Evolutionary conservation across 176 grass and related monocot genomes (phyloP).

Genomic region (Poa pratensis): DNA sequence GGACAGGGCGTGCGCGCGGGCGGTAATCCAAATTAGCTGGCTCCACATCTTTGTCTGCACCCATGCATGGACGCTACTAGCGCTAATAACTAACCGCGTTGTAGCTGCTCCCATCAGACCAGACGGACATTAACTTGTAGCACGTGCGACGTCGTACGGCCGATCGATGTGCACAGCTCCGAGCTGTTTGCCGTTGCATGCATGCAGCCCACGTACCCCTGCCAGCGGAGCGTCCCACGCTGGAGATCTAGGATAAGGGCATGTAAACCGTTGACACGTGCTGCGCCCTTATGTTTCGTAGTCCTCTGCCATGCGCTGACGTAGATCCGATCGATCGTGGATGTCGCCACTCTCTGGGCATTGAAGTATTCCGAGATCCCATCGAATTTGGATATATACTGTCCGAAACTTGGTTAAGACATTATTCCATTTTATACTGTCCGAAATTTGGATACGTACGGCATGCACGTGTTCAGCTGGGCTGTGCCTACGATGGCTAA

Average conservation of each 20-base stretch:
- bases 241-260: background rate
- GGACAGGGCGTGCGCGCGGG: background rate
- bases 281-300: background rate
- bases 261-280: slow-evolving; percentile 2
- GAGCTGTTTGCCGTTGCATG: slow-evolving; percentile 12
- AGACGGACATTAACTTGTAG: slow-evolving; percentile 31
- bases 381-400: too few relatives aligned
- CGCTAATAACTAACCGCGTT: background rate
- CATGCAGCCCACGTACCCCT: slow-evolving; percentile 12
- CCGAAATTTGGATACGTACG: too few relatives aligned
- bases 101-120: background rate
- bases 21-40: background rate
- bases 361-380: too few relatives aligned
- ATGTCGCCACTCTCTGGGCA: background rate
- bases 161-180: background rate
- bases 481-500: too few relatives aligned
- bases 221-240: background rate
- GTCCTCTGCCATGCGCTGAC: background rate
- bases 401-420: too few relatives aligned
- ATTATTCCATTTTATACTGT: too few relatives aligned
- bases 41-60: slow-evolving; percentile 24
- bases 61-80: background rate
- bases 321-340: background rate
- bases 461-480: too few relatives aligned
- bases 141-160: slow-evolving; percentile 56